These are phyloP conservation scores for Tuctoria greenei DNA, from an alignment of 176 grass and related monocot species.

Conservation along the genomic window DNA sequence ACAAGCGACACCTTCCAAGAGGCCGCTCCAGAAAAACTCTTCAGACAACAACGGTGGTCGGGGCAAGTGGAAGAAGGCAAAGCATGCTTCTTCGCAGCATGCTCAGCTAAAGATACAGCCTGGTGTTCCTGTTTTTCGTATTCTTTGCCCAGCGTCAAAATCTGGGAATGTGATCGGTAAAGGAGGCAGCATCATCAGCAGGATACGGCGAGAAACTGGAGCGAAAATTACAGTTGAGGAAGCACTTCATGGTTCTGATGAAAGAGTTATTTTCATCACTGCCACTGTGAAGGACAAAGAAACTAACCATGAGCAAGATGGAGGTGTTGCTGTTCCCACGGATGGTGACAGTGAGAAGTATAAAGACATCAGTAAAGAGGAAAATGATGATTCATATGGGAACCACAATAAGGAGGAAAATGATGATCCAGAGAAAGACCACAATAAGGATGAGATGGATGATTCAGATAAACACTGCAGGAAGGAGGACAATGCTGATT, in stretches of 20 bases:
- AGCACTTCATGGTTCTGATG: conserved; percentile 54
- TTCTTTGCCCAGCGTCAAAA: conserved; percentile 75
- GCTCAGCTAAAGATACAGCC: conserved; percentile 46
- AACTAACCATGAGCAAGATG: conserved; percentile 28
- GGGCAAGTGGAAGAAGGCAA: conserved; percentile 73
- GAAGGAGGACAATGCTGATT: conserved; percentile 36
- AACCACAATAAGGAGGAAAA: not conserved
- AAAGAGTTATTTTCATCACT: conserved; percentile 76
- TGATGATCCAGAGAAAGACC: conserved; percentile 23
- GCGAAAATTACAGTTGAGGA: conserved; percentile 76
- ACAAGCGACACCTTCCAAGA: conserved; percentile 60
- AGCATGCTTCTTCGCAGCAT: conserved; percentile 32
- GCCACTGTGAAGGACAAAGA: conserved; percentile 42
- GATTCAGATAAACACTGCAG: conserved; percentile 7
- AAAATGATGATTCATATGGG: conserved; percentile 27
- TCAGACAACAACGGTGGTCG: conserved; percentile 47
- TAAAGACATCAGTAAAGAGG: conserved; percentile 33
- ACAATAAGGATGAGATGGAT: conserved; percentile 35
- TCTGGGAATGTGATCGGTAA: conserved; percentile 87
- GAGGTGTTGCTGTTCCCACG: conserved; percentile 25
- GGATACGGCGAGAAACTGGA: conserved; percentile 70
- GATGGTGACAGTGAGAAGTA: conserved; percentile 33
- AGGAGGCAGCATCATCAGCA: conserved; percentile 68
- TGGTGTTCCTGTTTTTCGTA: conserved; percentile 53
- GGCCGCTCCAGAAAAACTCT: conserved; percentile 61